Conservation (phyloP, 257 asterid genomes). For the Salvia splendens region DNA sequence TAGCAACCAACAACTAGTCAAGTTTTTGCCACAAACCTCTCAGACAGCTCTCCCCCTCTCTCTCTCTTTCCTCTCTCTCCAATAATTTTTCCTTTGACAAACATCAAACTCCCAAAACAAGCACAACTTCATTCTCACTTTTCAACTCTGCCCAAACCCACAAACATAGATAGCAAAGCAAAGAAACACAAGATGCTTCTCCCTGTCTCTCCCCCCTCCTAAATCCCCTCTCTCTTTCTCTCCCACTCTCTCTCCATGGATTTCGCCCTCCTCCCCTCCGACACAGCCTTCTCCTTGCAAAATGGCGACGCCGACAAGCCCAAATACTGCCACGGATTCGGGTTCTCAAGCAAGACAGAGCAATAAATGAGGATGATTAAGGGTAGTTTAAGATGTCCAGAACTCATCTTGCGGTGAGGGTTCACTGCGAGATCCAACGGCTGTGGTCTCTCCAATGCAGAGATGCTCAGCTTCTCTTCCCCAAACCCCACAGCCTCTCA, state of each 20-base stretch:
- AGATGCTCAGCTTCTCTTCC: constrained; percentile 88
- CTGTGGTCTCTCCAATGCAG: constrained; percentile 23
- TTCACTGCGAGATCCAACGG: constrained; percentile 48
- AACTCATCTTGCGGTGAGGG: constrained; percentile 41
- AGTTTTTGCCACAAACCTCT: constrained; percentile 43
- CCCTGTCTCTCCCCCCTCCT: constrained; percentile 33
- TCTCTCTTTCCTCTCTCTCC: constrained; percentile 37
- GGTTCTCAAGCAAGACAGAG: constrained; percentile 56
- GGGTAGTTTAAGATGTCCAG: constrained; percentile 54
- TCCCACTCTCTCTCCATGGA: constrained; percentile 47
- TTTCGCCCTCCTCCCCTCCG: constrained; percentile 55
- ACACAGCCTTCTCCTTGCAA: constrained; percentile 29
- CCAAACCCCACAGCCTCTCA: constrained; percentile 48
- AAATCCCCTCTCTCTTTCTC: background rate
- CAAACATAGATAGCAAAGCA: constrained; percentile 29
- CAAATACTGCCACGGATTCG: constrained; percentile 60
- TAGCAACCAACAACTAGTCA: constrained; percentile 9
- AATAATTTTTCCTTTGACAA: constrained; percentile 57
- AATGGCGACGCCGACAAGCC: constrained; percentile 32
- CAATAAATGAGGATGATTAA: constrained; percentile 50
- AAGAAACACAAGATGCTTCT: constrained; percentile 44
- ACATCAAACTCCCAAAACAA: constrained; percentile 59
- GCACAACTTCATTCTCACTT: constrained; percentile 37
- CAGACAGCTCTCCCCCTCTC: constrained; percentile 33
- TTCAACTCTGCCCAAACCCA: constrained; percentile 33